Evolutionary conservation across 1,284 basidiomycete genomes (phyloP).

Genomic region (Leucoagaricus sp.): DNA sequence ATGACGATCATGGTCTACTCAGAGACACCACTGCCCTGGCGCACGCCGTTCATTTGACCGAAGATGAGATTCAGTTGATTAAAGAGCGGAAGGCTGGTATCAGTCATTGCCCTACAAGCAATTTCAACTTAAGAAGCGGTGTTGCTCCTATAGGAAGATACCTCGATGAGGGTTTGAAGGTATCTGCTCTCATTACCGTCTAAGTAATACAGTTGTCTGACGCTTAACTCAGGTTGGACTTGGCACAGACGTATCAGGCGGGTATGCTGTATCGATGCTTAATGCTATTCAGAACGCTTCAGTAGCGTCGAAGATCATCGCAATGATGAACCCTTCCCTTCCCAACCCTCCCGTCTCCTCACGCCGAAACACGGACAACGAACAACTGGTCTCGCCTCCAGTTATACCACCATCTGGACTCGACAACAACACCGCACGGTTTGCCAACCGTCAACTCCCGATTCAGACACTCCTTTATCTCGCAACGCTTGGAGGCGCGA

Average conservation of each 20-base stretch:
- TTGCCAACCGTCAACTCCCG: conserved; percentile 66
- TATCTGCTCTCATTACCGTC: conserved; percentile 30
- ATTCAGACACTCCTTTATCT: conserved; percentile 85
- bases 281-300: conserved; percentile 83
- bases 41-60: conserved; percentile 84
- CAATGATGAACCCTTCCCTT: background rate
- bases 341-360: background rate
- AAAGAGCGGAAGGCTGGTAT: conserved; percentile 71
- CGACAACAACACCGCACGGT: conserved; percentile 30
- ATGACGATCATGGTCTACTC: conserved; percentile 81
- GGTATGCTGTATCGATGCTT: conserved; percentile 83
- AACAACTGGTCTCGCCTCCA: conserved; percentile 34
- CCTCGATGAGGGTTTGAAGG: conserved; percentile 86
- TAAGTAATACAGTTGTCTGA: conserved; percentile 7
- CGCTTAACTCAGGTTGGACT: conserved; percentile 69
- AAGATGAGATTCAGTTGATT: conserved; percentile 77
- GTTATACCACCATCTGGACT: conserved; percentile 20
- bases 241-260: conserved; percentile 93
- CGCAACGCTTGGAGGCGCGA: conserved; percentile 91
- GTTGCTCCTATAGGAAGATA: conserved; percentile 78
- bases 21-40: conserved; percentile 84
- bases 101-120: conserved; percentile 92
- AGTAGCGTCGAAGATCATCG: conserved; percentile 77
- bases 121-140: conserved; percentile 89
- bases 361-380: background rate